A percentile compares a stretch with the other conserved stretches of the same genome.
These are phyloP conservation scores for Pichia cephalocereana DNA, from an alignment of 805 yeast species.

Conservation along the genomic window DNA sequence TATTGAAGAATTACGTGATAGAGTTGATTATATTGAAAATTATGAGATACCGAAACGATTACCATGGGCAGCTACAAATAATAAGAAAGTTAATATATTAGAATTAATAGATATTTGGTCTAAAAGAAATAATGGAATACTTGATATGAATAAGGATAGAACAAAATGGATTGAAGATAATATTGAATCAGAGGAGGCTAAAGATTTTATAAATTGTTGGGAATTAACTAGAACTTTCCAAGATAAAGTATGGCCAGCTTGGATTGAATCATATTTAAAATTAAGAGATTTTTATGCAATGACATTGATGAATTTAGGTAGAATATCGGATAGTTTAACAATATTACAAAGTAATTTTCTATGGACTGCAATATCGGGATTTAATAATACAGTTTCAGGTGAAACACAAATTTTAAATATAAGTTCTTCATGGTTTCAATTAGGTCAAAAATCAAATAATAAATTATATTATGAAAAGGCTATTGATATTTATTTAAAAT, in stretches of 20 bases:
- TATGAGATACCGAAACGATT: constrained; percentile 6
- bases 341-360: constrained; percentile 22
- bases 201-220: constrained; percentile 18
- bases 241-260: constrained; percentile 51
- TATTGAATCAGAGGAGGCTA: constrained; percentile 12
- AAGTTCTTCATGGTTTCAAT: constrained; percentile 20
- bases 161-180: constrained; percentile 16
- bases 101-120: constrained; percentile 17
- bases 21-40: constrained; percentile 21
- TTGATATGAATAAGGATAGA: constrained; percentile 3
- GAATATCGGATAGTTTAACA: constrained; percentile 15
- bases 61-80: constrained; percentile 5
- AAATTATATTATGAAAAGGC: constrained; percentile 11
- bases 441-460: constrained; percentile 9
- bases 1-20: constrained; percentile 19
- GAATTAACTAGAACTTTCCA: constrained; percentile 14
- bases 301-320: constrained; percentile 44
- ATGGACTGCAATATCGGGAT: constrained; percentile 17
- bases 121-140: background rate
- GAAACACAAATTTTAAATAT: constrained; percentile 19
- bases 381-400: constrained; percentile 12
- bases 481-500: constrained; percentile 15
- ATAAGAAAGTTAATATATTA: background rate
- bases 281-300: constrained; percentile 73
- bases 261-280: constrained; percentile 67